These are phyloP conservation scores for Podospora appendiculata DNA, from an alignment of 495 filamentous ascomycete genomes.

Conservation along the genomic window DNA sequence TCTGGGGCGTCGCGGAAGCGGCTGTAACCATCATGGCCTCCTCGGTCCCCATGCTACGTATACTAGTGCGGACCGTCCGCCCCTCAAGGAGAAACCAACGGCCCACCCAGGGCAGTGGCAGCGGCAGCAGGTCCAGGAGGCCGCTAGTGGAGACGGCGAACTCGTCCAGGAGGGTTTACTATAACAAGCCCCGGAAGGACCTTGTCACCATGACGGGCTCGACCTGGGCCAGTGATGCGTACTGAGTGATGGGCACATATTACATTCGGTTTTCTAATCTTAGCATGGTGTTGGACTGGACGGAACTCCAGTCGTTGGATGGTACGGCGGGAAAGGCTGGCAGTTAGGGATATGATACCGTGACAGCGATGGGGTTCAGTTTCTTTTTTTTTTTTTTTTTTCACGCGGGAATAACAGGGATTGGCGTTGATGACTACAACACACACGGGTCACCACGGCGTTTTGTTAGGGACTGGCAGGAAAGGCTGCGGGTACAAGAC, in stretches of 20 bases:
- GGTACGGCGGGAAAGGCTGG: too few relatives aligned
- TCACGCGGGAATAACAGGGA: too few relatives aligned
- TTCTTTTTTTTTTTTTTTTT: too few relatives aligned
- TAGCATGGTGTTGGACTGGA: background rate
- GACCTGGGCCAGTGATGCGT: constrained; percentile 12
- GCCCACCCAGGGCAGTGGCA: background rate
- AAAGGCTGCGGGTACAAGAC: too few relatives aligned
- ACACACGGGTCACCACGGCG: too few relatives aligned
- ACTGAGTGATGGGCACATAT: background rate
- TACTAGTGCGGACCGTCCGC: constrained; percentile 14
- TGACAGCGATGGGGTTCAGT: too few relatives aligned
- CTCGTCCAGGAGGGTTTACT: constrained; percentile 15
- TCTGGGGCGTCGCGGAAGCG: constrained; percentile 22
- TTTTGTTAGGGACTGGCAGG: too few relatives aligned
- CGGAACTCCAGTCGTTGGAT: background rate
- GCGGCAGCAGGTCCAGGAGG: constrained; percentile 1
- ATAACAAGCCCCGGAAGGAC: constrained; percentile 18
- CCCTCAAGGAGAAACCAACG: background rate
- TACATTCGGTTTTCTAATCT: background rate
- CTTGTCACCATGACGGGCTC: constrained; percentile 19
- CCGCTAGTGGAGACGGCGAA: constrained; percentile 3
- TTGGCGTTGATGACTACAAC: too few relatives aligned
- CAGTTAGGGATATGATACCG: too few relatives aligned
- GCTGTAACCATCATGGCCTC: constrained; percentile 29
- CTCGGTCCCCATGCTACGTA: constrained; percentile 23